phyloP scores from a whole-genome alignment of 75 land plant genomes.

The Sequoia sempervirens region DNA sequence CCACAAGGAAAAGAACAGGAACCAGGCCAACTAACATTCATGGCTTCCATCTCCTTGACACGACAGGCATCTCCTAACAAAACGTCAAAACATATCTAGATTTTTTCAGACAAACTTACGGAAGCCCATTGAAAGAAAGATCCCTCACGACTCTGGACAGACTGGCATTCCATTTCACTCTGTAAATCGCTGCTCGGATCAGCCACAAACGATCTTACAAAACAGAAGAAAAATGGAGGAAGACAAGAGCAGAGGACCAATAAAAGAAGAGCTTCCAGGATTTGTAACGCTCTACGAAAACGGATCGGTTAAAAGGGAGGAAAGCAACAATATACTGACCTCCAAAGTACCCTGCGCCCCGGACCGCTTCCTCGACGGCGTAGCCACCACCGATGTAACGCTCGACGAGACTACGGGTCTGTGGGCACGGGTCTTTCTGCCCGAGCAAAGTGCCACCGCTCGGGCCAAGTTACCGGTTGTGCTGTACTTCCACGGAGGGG shows the following conservation, averaged over 20 bases:
- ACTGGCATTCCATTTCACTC: no score
- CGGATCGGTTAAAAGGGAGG: neutral
- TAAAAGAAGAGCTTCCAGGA: neutral
- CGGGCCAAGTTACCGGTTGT: slow-evolving; percentile 39
- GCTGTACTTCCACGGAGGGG: slow-evolving; percentile 66
- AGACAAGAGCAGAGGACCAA: neutral
- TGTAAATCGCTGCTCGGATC: no score
- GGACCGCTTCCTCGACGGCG: neutral
- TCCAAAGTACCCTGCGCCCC: neutral
- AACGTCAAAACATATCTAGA: no score
- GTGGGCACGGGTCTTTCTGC: slow-evolving; percentile 45
- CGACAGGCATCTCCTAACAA: no score
- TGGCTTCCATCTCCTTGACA: no score
- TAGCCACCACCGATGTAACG: slow-evolving; percentile 39
- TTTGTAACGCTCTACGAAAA: slow-evolving; percentile 4
- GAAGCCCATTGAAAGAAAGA: no score
- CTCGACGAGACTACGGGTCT: slow-evolving; percentile 16
- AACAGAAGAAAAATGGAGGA: neutral
- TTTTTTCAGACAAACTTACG: no score
- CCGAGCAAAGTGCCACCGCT: neutral
- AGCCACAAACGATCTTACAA: neutral
- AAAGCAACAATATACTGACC: neutral
- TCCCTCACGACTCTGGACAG: no score
- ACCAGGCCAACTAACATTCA: no score
- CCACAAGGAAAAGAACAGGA: no score